Evolutionary conservation across 1,139 yeast genomes (phyloP), one percentile per base, ranked within the genome.

Genomic region (Petasospora fabianii): DNA sequence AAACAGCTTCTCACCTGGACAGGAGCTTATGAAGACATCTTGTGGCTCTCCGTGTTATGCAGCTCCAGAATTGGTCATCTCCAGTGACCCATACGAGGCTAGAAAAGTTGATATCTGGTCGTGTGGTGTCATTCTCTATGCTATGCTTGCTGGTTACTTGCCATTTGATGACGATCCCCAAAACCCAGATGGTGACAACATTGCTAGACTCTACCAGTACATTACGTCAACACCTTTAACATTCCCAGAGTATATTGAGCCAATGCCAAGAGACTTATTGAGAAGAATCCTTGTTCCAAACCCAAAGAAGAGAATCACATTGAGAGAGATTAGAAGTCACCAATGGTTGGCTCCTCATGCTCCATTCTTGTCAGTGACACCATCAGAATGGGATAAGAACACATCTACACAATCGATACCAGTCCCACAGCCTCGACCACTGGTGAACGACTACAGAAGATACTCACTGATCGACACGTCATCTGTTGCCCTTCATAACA

Each of bases 31-130:
- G 98, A 83, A 82, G 59, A 92, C 98, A 1, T 80, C 92, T 35
- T 92, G 99, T 64, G 99, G 99, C 2, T 86, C 96, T 6, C 98
- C 98, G 0, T 90, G 98, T 62, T 92, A 92, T 62, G 97, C 97
- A 0, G 98, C 98, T 4, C 98, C 98, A 0, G 98, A 92, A 61
- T 68, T 92, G 45, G 98, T 92, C 4, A 82, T 90, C 30, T 82
- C 94, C 12, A 90, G 83, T 52, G 73, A 79, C 39, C 92, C 94
- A 16, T 92, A 92, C 60, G 88, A 84, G 52, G 97, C 96, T n/a
- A 75, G 88, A 48, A 88, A 86, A 60, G 97, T 87, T 18, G 98
- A 92, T 62, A 84, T 90, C 32, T 92, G 98, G 98, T 87, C 96
- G 1, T 78, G 96, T 53, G 98, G 98, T 41, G 92, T 94, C 29